Conservation (phyloP, 1,284 basidiomycete genomes). For the Malassezia pachydermatis region DNA sequence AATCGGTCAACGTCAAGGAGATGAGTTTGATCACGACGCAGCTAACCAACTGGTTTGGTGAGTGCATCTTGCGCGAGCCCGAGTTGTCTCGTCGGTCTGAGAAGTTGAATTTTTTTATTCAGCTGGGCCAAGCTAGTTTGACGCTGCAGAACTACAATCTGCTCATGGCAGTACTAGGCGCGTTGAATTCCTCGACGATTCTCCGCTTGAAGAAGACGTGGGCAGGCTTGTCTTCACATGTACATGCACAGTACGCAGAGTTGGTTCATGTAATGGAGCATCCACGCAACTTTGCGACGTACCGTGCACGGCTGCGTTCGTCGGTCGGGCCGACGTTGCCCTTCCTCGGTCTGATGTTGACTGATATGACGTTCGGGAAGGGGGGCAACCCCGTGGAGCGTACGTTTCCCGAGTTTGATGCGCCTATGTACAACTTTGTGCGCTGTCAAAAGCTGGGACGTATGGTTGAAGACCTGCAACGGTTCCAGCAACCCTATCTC, state of each 20-base stretch:
- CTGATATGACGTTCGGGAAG: constrained; percentile 86
- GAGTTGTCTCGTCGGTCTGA: constrained; percentile 48
- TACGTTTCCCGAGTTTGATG: constrained; percentile 58
- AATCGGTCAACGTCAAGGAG: constrained; percentile 35
- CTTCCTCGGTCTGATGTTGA: constrained; percentile 64
- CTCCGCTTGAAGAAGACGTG: constrained; percentile 48
- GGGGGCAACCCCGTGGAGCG: constrained; percentile 84
- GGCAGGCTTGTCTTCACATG: constrained; percentile 74
- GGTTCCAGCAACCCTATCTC: constrained; percentile 72
- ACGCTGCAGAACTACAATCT: constrained; percentile 50
- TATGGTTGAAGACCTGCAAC: constrained; percentile 65
- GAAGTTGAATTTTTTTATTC: constrained; percentile 50
- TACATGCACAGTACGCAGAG: constrained; percentile 65
- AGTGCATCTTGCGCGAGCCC: constrained; percentile 49
- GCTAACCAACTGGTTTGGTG: constrained; percentile 51
- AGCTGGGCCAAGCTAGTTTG: constrained; percentile 49
- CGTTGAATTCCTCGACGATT: constrained; percentile 49
- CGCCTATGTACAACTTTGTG: constrained; percentile 82
- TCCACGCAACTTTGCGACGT: constrained; percentile 80
- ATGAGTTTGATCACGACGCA: constrained; percentile 50
- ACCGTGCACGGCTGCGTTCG: constrained; percentile 61
- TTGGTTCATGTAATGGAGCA: constrained; percentile 78
- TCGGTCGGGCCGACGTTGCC: constrained; percentile 38
- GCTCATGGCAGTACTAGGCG: constrained; percentile 50
- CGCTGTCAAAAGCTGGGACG: constrained; percentile 50